phyloP scores from a whole-genome alignment of 768 basidiomycete species.

The Leucocoprinus leucothites region DNA sequence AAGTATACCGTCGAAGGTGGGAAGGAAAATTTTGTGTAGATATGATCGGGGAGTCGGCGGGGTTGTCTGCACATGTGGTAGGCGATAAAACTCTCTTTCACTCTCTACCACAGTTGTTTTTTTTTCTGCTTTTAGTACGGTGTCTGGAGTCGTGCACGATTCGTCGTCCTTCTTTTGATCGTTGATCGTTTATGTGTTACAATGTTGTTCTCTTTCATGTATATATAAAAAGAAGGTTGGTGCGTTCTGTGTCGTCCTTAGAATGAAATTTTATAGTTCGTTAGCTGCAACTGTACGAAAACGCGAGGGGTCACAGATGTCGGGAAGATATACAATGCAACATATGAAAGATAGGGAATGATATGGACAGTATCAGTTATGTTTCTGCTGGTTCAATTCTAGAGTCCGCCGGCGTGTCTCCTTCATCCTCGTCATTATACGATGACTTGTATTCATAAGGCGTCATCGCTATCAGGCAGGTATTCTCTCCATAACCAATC shows the following conservation, averaged over 20 bases:
- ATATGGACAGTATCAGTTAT: too few species aligned
- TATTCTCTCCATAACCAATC: too few species aligned
- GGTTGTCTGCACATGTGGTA: conserved; percentile 1
- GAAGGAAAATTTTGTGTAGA: background rate
- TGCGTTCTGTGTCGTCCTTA: background rate
- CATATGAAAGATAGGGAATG: too few species aligned
- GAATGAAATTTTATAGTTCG: background rate
- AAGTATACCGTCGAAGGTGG: too few species aligned
- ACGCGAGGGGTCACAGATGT: too few species aligned
- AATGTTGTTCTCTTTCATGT: background rate
- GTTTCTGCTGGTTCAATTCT: too few species aligned
- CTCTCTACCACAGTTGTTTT: background rate
- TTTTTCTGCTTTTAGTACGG: background rate
- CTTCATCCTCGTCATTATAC: too few species aligned
- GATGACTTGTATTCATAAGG: too few species aligned
- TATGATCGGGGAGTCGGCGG: background rate
- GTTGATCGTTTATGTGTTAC: background rate
- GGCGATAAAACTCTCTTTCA: background rate
- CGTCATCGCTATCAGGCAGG: too few species aligned
- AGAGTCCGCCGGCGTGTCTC: too few species aligned
- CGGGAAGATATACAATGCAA: too few species aligned
- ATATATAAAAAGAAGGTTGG: conserved; percentile 10
- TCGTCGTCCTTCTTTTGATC: conserved; percentile 1
- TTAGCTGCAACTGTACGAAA: too few species aligned
- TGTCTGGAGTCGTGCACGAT: background rate